Conservation (phyloP, 345 rosid species). For the Eucalyptus victrix region DNA sequence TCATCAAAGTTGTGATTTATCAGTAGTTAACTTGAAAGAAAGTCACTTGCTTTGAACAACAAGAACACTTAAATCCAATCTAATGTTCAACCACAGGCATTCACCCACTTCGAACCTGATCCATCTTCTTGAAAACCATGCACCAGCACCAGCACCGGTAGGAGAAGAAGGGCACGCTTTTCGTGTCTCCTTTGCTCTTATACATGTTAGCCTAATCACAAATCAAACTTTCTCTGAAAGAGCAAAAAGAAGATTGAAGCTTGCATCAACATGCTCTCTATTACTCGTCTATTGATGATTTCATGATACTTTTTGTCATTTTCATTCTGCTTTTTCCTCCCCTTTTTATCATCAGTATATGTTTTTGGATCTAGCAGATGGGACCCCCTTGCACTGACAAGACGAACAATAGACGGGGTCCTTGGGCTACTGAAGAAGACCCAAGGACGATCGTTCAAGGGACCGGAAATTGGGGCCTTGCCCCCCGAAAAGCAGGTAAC, state of each 20-base stretch:
- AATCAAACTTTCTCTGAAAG: not conserved
- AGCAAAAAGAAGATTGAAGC: not conserved
- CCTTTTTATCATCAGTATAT: not conserved
- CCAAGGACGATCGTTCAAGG: conserved; percentile 46
- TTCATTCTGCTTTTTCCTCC: not conserved
- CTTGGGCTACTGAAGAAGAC: conserved; percentile 61
- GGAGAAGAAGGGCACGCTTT: not conserved
- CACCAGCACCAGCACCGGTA: not conserved
- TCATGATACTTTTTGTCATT: not conserved
- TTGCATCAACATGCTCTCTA: not conserved
- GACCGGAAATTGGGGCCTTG: conserved; percentile 40
- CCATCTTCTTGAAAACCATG: not conserved
- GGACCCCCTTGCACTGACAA: conserved; percentile 41
- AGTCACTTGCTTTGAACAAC: not conserved
- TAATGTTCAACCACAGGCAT: not conserved
- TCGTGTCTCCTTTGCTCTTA: not conserved
- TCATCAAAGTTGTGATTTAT: not conserved
- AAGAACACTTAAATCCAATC: not conserved
- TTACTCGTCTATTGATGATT: not conserved
- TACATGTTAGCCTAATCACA: not conserved
- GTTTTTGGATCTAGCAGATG: not conserved
- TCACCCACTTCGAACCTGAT: not conserved
- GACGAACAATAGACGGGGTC: conserved; percentile 20
- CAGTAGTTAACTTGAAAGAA: not conserved
- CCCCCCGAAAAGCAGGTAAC: conserved; percentile 44